Evolutionary conservation across 169 alveolate species (phyloP).

Genomic region (Eimeria maxima): DNA sequence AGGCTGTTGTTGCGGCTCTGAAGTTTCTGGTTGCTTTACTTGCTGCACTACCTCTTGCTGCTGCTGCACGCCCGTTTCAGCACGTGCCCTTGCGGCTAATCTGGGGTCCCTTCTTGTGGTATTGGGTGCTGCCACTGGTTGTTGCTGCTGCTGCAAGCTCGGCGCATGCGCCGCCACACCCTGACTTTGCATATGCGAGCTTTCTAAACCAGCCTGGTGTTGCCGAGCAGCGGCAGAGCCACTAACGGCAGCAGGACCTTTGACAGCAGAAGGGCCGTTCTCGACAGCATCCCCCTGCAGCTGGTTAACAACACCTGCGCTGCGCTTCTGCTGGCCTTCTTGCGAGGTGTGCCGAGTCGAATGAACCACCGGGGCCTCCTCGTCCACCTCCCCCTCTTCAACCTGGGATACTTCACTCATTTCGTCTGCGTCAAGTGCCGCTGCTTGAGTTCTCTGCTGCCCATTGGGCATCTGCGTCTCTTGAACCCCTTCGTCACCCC

Average conservation of each 20-base stretch:
- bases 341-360: neutral
- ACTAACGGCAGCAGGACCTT: too few relatives aligned
- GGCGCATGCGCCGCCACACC: conserved; percentile 10
- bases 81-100: conserved; percentile 69
- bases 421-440: conserved; percentile 50
- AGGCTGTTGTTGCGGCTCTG: conserved; percentile 2
- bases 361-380: conserved; percentile 33
- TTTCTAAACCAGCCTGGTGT: neutral
- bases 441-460: neutral
- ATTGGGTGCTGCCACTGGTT: conserved; percentile 15
- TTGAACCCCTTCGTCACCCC: neutral
- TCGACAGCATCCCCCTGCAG: neutral
- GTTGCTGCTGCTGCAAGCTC: neutral
- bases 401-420: conserved; percentile 69
- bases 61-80: conserved; percentile 37
- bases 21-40: neutral
- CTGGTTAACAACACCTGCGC: neutral
- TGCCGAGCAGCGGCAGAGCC: conserved; percentile 2
- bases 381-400: conserved; percentile 69
- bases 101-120: conserved; percentile 48
- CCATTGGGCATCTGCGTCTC: conserved; percentile 28
- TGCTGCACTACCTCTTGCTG: conserved; percentile 21
- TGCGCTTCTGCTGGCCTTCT: neutral
- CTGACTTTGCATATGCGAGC: neutral
- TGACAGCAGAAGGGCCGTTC: neutral